Base-by-base conservation (phyloP, 345 rosid species). In the Euphorbia tirucalli region DNA sequence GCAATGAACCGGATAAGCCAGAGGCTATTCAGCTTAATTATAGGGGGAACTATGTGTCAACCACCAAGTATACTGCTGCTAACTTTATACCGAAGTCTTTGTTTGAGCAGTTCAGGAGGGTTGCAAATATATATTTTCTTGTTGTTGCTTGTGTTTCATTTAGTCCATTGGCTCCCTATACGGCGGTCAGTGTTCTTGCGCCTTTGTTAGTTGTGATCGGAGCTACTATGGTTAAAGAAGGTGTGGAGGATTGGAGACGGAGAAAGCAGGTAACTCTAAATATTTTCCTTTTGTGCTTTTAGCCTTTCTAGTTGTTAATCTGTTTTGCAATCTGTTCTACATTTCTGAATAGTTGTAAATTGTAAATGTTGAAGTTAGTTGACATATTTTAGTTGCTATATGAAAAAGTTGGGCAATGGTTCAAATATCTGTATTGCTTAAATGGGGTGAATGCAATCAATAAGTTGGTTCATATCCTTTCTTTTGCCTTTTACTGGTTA, bases 41-140 rank as follows among this genome's bases (percentile, higher is more conserved):
- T 79, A 78, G 64, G 76, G 93, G 89, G 5, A 94, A 94, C 74
- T 92, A 94, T 77, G 97, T 94, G 10, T 87, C 96, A 18, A 90
- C 93, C 3, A 92, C 97, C 15, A 94, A 92, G 83, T 94, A 94
- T 72, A 89, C 96, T 0, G 77, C 75, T 0, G 76, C 77, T 69
- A 91, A 88, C 79, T 94, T 94, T 78, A 72, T 94, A 64, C 98
- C 98, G 32, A 94, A 94, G 90, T 90, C 98, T 18, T 78, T 94
- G 86, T 92, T 92, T 81, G 98, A 94, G 85, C 97, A 94, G 78
- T 94, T 94, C 73, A 87, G 98, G 84, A 85, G 98, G 85, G 97
- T 94, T 64, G 98, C 97, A 30, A 94, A 92, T 61, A 66, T 92
- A 43, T 94, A 94, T 74, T 94, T 94, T 79, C 86, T 94, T 52